Evolutionary conservation across 2,329 filamentous ascomycete species (phyloP).

Genomic region (Cryphonectria japonica): DNA sequence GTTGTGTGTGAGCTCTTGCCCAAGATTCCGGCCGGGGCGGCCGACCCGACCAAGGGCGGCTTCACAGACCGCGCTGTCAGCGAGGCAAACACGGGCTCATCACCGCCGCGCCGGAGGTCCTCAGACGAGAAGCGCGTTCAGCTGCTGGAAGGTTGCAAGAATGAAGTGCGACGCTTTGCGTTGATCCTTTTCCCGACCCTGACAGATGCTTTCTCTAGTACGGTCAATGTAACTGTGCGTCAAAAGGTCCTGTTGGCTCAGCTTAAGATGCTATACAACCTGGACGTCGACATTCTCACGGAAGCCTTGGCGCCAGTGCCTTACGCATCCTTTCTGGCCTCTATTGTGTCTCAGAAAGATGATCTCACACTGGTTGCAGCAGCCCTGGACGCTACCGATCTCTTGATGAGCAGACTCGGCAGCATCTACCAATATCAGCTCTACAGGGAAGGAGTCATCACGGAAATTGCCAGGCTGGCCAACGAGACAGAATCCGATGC

Average conservation of each 20-base stretch:
- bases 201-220: conserved; percentile 96
- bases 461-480: conserved; percentile 84
- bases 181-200: conserved; percentile 92
- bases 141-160: conserved; percentile 78
- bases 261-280: conserved; percentile 94
- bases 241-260: conserved; percentile 96
- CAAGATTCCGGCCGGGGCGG: conserved; percentile 61
- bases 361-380: conserved; percentile 85
- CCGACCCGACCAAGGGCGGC: conserved; percentile 48
- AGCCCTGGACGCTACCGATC: conserved; percentile 85
- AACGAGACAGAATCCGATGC: conserved; percentile 45
- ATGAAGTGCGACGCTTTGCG: conserved; percentile 87
- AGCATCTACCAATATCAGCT: conserved; percentile 94
- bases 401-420: conserved; percentile 82
- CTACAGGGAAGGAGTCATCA: conserved; percentile 93
- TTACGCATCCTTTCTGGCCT: conserved; percentile 93
- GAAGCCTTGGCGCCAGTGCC: conserved; percentile 87
- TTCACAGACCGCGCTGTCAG: conserved; percentile 47
- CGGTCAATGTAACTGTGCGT: conserved; percentile 90
- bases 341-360: conserved; percentile 94
- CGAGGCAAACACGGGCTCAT: conserved; percentile 47
- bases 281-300: conserved; percentile 82
- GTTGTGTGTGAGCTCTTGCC: conserved; percentile 95
- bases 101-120: conserved; percentile 54
- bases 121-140: conserved; percentile 82